Conservation (phyloP, 108 stramenopile genomes). For the Fistulifera pelliculosa region DNA sequence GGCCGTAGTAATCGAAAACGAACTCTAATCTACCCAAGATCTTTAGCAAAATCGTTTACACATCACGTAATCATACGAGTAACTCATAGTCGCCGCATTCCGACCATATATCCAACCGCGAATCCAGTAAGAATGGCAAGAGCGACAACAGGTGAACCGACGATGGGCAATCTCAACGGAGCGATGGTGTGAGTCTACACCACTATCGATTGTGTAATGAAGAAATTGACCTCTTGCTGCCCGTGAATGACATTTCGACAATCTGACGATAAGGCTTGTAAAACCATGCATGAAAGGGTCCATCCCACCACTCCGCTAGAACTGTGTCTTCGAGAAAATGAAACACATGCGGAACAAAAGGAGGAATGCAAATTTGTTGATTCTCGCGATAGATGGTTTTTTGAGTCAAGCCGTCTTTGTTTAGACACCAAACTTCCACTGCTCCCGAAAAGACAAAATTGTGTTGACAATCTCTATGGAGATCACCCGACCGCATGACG, state of each 20-base stretch:
- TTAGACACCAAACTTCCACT: slow-evolving; percentile 41
- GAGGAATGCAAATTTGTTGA: slow-evolving; percentile 23
- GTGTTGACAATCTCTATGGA: slow-evolving; percentile 31
- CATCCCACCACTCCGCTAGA: slow-evolving; percentile 49
- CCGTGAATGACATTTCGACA: slow-evolving; percentile 19
- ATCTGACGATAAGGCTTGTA: slow-evolving; percentile 40
- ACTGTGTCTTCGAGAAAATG: slow-evolving; percentile 48
- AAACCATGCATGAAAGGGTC: slow-evolving; percentile 29
- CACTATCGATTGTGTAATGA: slow-evolving; percentile 1
- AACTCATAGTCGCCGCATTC: no score
- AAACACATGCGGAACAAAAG: slow-evolving; percentile 39
- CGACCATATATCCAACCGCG: no score
- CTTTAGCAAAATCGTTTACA: no score
- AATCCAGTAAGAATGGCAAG: no score
- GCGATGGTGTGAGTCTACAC: no score
- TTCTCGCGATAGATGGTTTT: slow-evolving; percentile 15
- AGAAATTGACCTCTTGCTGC: neutral
- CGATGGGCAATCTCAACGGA: no score
- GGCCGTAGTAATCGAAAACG: neutral
- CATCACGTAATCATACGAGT: no score
- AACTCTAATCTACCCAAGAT: no score
- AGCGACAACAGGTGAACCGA: no score
- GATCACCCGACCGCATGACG: slow-evolving; percentile 39
- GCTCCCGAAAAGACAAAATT: slow-evolving; percentile 37
- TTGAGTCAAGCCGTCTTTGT: slow-evolving; percentile 14